A percentile compares a stretch with the other conserved stretches of the same genome.
Conservation (phyloP, 2,329 filamentous ascomycete genomes). For the Pseudogymnoascus sp. region DNA sequence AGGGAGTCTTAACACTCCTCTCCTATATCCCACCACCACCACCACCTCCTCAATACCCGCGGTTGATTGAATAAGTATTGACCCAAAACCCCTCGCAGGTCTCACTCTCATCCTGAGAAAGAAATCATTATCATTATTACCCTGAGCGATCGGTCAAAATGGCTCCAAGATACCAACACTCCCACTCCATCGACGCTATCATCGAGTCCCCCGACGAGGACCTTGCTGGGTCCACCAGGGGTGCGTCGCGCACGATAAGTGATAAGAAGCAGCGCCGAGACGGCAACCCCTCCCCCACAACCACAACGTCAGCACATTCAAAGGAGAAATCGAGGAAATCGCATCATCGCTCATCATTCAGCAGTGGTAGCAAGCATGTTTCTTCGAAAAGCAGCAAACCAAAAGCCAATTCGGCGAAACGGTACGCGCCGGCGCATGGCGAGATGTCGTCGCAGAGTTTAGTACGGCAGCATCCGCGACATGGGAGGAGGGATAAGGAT, state of each 20-base stretch:
- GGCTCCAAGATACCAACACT: not conserved
- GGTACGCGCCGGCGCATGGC: not conserved
- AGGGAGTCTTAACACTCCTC: not conserved
- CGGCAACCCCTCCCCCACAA: not conserved
- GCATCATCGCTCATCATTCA: not conserved
- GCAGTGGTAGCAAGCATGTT: slow-evolving; percentile 9
- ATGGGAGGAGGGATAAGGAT: not conserved
- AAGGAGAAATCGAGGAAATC: slow-evolving; percentile 17
- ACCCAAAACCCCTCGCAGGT: not conserved
- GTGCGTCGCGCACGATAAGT: not conserved
- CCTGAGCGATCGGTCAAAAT: not conserved
- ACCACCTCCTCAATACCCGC: not conserved
- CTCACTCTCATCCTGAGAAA: not conserved
- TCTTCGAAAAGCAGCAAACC: slow-evolving; percentile 11
- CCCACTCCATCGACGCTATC: not conserved
- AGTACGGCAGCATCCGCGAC: slow-evolving; percentile 15
- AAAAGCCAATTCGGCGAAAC: slow-evolving; percentile 16
- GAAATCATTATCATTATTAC: not conserved
- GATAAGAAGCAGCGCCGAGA: slow-evolving; percentile 4
- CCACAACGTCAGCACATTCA: slow-evolving; percentile 9
- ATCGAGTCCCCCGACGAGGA: not conserved
- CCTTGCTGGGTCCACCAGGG: not conserved
- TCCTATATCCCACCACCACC: not conserved
- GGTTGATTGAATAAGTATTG: not conserved
- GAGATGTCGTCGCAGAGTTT: slow-evolving; percentile 14